Evolutionary conservation across 192 early-diverging fungal species (phyloP), one percentile per base, ranked within the genome.

Genomic region (Coemansia sp.): DNA sequence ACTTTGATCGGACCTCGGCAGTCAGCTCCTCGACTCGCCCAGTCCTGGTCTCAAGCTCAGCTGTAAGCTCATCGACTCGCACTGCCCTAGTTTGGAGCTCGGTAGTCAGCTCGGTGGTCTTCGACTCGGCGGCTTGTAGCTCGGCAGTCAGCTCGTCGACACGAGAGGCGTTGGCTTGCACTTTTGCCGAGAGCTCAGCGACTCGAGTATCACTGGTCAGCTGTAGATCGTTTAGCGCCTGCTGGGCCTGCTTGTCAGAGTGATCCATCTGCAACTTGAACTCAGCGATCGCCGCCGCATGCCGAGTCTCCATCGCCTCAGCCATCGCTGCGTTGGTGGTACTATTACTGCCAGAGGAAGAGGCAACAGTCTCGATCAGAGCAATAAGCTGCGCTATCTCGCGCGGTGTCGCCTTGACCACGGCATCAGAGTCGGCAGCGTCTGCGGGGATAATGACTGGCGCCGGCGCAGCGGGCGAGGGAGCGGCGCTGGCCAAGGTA

Each of bases 331-430:
- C 21, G 1, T 52, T 44, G 44, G 55, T 61, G 19, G 37, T 64
- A 37, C 4, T 58, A 7, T 37, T 63, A 26, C 26, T 26, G 26
- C 26, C 26, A 26, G 26, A 26, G 26, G 26, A 26, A 26, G 26
- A 26, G 26, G 26, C 26, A 26, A 50, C 21, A 9, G 55, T 10
- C 47, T 76, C 78, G 21, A 81, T 40, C 46, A 81, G 78, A 35
- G 62, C 47, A 8, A 77, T 49, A 0, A 82, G 75, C 62, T 62
- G 57, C 4, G 39, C 59, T 21, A 82, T 69, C 61, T 82, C 75
- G n/a, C n/a, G 11, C 39, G 44, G 63, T 6, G 72, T 69, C 11
- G 43, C 67, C 2, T 58, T 63, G 0, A 74, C 47, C 47, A 8
- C 47, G 7, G 47, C n/a, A 21, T 49, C 47, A 8, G 47, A 49